Conservation (phyloP, 140 eudicot genomes). For the Stevia rebaudiana region DNA sequence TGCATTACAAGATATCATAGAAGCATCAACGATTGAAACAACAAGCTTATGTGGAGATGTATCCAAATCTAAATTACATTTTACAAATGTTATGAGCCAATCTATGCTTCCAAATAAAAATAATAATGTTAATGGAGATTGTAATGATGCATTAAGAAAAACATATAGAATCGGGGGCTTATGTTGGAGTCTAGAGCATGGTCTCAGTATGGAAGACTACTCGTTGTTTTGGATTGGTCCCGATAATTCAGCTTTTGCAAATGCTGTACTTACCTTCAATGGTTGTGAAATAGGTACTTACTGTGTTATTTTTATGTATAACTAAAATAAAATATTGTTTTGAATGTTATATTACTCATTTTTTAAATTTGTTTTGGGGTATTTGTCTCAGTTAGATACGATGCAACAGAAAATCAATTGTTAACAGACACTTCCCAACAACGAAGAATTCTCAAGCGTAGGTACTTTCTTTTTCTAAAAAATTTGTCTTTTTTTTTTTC, state of each 20-base stretch:
- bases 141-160: conserved; percentile 25
- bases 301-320: neutral
- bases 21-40: conserved; percentile 29
- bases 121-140: conserved; percentile 18
- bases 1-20: conserved; percentile 59
- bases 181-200: conserved; percentile 56
- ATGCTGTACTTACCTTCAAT: conserved; percentile 72
- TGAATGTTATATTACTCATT: neutral
- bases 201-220: conserved; percentile 65
- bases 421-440: conserved; percentile 66
- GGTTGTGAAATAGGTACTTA: conserved; percentile 79
- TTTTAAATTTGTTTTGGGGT: neutral
- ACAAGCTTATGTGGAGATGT: conserved; percentile 25
- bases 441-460: conserved; percentile 84
- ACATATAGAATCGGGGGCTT: conserved; percentile 70
- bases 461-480: conserved; percentile 40
- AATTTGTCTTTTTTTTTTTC: conserved; percentile 7
- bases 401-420: conserved; percentile 49
- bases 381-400: conserved; percentile 73
- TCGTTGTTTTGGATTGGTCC: conserved; percentile 75
- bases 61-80: conserved; percentile 35
- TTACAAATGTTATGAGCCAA: conserved; percentile 57
- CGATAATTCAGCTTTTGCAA: conserved; percentile 83
- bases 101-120: conserved; percentile 37
- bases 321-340: neutral